Evolutionary conservation across 2,329 filamentous ascomycete species (phyloP).

Genomic region (Ophiostoma populinum): DNA sequence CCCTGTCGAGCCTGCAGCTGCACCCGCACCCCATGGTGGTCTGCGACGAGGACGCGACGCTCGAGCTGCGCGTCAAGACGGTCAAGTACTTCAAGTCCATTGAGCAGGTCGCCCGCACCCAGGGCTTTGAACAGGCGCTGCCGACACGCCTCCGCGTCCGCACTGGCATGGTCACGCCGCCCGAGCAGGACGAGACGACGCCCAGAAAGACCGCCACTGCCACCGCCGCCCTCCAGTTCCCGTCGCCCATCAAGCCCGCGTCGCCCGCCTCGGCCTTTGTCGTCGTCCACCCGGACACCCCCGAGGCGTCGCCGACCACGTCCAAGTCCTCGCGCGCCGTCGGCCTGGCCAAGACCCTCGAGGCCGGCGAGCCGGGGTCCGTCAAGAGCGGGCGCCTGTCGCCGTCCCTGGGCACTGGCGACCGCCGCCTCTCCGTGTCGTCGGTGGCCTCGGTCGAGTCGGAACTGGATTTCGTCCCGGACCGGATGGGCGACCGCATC

Average conservation of each 20-base stretch:
- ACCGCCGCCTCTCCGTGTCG: neutral
- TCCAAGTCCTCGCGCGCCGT: slow-evolving; percentile 15
- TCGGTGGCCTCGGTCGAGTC: slow-evolving; percentile 13
- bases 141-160: slow-evolving; percentile 35
- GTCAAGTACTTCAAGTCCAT: slow-evolving; percentile 48
- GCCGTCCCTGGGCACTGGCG: neutral
- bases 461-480: slow-evolving; percentile 40
- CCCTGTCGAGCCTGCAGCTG: slow-evolving; percentile 53
- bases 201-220: slow-evolving; percentile 8
- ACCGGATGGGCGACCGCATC: slow-evolving; percentile 42
- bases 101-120: slow-evolving; percentile 31
- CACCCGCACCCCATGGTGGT: slow-evolving; percentile 59
- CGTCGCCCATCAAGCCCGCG: slow-evolving; percentile 7
- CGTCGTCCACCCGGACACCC: slow-evolving; percentile 17
- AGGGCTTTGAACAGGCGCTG: slow-evolving; percentile 28
- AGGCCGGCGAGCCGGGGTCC: neutral
- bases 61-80: slow-evolving; percentile 47
- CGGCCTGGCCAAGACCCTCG: neutral
- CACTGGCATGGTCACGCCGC: slow-evolving; percentile 12
- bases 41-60: slow-evolving; percentile 54
- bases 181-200: neutral
- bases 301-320: slow-evolving; percentile 26
- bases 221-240: slow-evolving; percentile 7
- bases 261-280: slow-evolving; percentile 8
- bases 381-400: slow-evolving; percentile 1